These are phyloP conservation scores for Penicillium expansum DNA, from an alignment of 2,329 filamentous ascomycete species.

Conservation along the genomic window DNA sequence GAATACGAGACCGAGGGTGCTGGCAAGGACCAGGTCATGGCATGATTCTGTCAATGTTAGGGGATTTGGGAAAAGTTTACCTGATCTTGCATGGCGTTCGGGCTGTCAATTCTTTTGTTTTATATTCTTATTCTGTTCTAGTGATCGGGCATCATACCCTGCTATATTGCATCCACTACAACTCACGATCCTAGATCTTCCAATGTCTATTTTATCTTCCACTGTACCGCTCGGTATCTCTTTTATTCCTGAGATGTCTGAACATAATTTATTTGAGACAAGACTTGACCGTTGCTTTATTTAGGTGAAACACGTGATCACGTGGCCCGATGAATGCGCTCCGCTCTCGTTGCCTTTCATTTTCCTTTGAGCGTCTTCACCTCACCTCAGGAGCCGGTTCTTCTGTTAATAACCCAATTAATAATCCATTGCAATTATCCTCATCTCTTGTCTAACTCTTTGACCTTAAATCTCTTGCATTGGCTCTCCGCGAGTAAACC, in stretches of 20 bases:
- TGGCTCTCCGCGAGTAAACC: conserved; percentile 11
- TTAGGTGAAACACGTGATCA: conserved; percentile 14
- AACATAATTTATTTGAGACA: not conserved
- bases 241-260: not conserved
- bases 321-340: conserved; percentile 9
- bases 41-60: conserved; percentile 25
- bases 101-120: conserved; percentile 17
- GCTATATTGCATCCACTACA: conserved; percentile 30
- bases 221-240: not conserved
- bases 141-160: conserved; percentile 38
- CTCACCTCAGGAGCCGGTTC: conserved; percentile 21
- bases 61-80: conserved; percentile 24
- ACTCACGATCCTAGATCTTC: conserved; percentile 15
- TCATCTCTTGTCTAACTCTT: not conserved
- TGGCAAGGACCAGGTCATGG: conserved; percentile 49
- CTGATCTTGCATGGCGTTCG: conserved; percentile 36
- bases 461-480: not conserved
- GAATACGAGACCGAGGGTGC: conserved; percentile 73
- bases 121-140: conserved; percentile 16
- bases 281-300: not conserved
- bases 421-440: not conserved
- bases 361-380: not conserved
- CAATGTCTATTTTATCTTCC: conserved; percentile 3
- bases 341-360: conserved; percentile 7
- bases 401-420: conserved; percentile 12